These are phyloP conservation scores for Aspergillus intermedius DNA, from an alignment of 2,329 filamentous ascomycete species.

Conservation along the genomic window DNA sequence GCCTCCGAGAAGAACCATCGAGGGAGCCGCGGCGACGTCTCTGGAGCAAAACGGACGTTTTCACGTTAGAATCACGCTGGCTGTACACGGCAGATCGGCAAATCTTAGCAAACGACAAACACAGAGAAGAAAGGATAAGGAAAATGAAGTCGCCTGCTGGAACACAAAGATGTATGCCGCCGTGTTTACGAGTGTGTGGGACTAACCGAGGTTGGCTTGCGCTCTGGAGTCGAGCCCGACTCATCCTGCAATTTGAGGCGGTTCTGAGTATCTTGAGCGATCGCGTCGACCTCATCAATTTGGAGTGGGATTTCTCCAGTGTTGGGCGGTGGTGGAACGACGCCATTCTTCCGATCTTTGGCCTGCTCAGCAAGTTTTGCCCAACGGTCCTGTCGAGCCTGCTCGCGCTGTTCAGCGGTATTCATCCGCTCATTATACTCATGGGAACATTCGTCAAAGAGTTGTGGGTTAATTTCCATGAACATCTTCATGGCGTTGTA, in stretches of 20 bases:
- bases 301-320: conserved; percentile 40
- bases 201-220: conserved; percentile 44
- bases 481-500: conserved; percentile 99
- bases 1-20: conserved; percentile 34
- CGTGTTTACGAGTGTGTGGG: conserved; percentile 21
- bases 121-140: conserved; percentile 11
- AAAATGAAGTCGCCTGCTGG: background rate
- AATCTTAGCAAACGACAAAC: conserved; percentile 37
- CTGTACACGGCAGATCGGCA: conserved; percentile 29
- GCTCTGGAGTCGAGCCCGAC: conserved; percentile 45
- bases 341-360: conserved; percentile 56
- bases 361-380: conserved; percentile 76
- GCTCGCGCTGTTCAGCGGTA: conserved; percentile 76
- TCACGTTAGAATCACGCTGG: conserved; percentile 43
- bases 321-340: conserved; percentile 32
- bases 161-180: conserved; percentile 13
- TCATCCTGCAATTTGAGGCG: conserved; percentile 84
- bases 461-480: conserved; percentile 98
- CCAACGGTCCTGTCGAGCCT: conserved; percentile 80
- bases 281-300: conserved; percentile 67
- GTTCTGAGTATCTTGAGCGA: conserved; percentile 77
- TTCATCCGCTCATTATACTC: conserved; percentile 97
- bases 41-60: conserved; percentile 40
- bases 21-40: conserved; percentile 41
- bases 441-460: conserved; percentile 97